Evolutionary conservation across 495 filamentous ascomycete species (phyloP).

Genomic region (Melanomma pulvis-pyrius): DNA sequence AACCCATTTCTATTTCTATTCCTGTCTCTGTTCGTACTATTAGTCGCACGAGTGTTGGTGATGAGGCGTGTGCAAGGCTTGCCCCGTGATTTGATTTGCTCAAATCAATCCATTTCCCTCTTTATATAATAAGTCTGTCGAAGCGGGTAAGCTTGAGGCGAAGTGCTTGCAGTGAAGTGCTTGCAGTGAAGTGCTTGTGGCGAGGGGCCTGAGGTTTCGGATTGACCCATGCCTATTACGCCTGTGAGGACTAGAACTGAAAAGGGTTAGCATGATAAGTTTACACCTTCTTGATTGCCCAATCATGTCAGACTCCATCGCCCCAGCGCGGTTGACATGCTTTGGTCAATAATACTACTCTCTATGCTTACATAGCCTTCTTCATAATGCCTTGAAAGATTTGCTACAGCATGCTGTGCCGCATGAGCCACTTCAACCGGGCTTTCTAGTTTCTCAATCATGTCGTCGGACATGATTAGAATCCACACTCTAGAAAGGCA

Average conservation of each 20-base stretch:
- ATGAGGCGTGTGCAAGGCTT: too few relatives aligned
- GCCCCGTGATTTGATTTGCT: too few relatives aligned
- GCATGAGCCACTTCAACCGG: neutral
- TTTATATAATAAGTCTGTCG: neutral
- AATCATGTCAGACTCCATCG: neutral
- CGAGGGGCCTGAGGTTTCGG: neutral
- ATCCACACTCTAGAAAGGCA: neutral
- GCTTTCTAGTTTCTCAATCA: neutral
- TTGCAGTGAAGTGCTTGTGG: neutral
- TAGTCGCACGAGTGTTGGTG: too few relatives aligned
- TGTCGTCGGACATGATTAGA: neutral
- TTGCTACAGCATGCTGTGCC: slow-evolving; percentile 1
- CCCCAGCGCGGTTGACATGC: too few relatives aligned
- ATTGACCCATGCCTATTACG: neutral
- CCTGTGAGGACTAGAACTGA: neutral
- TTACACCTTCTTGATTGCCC: neutral
- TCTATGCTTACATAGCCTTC: neutral
- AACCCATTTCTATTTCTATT: neutral
- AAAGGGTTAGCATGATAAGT: neutral
- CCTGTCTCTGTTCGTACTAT: too few relatives aligned
- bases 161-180: neutral
- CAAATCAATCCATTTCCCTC: neutral
- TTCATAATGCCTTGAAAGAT: neutral
- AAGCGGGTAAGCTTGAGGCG: neutral
- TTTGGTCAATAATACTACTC: too few relatives aligned